phyloP scores from a whole-genome alignment of 352 stramenopile species.

The Phytopythium delawarense region DNA sequence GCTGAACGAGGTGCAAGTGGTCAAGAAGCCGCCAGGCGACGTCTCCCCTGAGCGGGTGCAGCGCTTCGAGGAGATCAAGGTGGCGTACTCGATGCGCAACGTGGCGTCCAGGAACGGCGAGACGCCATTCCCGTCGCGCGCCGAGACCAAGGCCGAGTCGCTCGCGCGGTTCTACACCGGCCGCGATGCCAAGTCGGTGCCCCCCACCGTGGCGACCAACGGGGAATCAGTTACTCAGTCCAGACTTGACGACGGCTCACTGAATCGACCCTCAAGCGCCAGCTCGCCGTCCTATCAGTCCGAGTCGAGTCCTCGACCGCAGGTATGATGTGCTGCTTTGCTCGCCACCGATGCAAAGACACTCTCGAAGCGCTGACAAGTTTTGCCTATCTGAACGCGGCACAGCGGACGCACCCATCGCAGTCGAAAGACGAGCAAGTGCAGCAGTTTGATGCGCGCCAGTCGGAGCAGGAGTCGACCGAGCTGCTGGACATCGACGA shows the following conservation, averaged over 20 bases:
- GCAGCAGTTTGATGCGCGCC: not conserved
- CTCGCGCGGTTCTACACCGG: conserved; percentile 12
- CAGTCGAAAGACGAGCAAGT: not conserved
- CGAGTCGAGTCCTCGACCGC: not conserved
- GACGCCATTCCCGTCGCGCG: conserved; percentile 1
- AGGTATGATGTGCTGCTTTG: conserved; percentile 6
- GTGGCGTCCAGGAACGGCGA: not conserved
- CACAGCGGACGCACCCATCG: no score
- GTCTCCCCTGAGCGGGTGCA: conserved; percentile 18
- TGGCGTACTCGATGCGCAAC: conserved; percentile 29
- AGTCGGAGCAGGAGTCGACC: not conserved
- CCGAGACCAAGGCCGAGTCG: conserved; percentile 11
- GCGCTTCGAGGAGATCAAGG: conserved; percentile 54
- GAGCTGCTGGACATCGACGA: conserved; percentile 9
- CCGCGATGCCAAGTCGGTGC: conserved; percentile 1
- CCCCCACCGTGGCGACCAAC: not conserved
- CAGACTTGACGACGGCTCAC: not conserved
- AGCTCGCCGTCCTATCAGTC: not conserved
- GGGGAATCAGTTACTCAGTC: not conserved
- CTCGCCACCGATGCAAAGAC: not conserved
- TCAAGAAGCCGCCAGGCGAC: conserved; percentile 15
- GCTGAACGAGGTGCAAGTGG: conserved; percentile 41
- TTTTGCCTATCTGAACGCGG: not conserved
- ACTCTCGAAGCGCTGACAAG: not conserved
- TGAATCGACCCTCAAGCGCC: not conserved